Base-by-base conservation (phyloP, 2,329 filamentous ascomycete species). In the Rhinocladiella similis region DNA sequence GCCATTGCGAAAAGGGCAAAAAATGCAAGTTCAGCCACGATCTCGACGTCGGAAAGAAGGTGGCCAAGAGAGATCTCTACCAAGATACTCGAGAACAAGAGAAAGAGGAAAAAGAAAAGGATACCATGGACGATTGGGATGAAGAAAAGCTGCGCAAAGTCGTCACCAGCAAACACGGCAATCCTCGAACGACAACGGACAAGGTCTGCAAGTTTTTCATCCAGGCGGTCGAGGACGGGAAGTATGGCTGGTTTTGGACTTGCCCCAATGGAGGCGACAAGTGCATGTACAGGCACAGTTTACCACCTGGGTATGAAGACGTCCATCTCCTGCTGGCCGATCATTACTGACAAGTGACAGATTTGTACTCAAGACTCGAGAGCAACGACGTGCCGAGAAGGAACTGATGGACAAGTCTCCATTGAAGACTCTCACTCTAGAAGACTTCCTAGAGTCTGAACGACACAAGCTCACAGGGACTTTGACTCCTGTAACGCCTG, bases 181-280 rank as follows among this genome's bases (percentile, higher is more conserved):
- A 99, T 75, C 94, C 96, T 59, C 86, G 88, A 72, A 96, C 92
- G 19, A 90, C 89, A 4, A 99, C 94, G 46, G 94, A 99, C 72
- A 99, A 97, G 77, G 94, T 99, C 65, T 99, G 94, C 90, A 99
- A 97, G 76, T 96, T 79, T 80, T 99, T 99, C 73, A 94, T 97
- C 71, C 87, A 92, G 65, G 94, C 94, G 22, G 94, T 99, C 61
- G 94, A 99, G 76, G 94, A 99, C 70, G 90, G 91, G 68, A 99
- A 97, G 76, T 99, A 99, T 69, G 94, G 94, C 61, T 99, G 94
- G 94, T 97, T 99, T 77, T 99, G 94, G 94, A 82, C 86, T 57
- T 99, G 94, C 82, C 94, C 94, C 46, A 97, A 97, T 69, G 92
- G 91, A 63, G 93, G 90, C 62, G 89, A 99, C 71, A 90, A 96